Evolutionary conservation across 345 rosid species (phyloP), one percentile per base, ranked within the genome.

Genomic region (Anastatica hierochuntica): DNA sequence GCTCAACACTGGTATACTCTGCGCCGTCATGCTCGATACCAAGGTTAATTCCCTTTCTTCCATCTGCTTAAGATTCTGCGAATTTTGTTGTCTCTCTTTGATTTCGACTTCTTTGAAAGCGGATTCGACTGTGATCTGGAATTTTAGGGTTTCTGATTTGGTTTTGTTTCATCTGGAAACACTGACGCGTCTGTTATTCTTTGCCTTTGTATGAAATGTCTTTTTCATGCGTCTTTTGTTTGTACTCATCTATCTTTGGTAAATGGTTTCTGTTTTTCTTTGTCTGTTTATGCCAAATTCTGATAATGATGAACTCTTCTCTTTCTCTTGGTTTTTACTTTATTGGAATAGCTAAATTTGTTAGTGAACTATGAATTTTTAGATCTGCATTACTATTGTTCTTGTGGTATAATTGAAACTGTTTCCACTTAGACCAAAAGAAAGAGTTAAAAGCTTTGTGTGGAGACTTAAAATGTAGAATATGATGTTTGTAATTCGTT

Each of bases 21-120:
- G 96, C 53, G 95, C 98, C 49, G 95, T 90, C 62, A 90, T 90
- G 98, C 96, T 90, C 52, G 95, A 90, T 37, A 90, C 98, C 57
- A 88, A 88, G 96, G 97, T 64, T 24, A 43, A 34, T 3, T 9
- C 49, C 1, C 14, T 13, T 11, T 12, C 19, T 47, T 61, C 1
- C n/a, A 16, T 34, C 4, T 6, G 6, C 27, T 29, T 1, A 8
- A 8, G 9, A 6, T 29, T 29, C 10, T 6, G 8, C 6, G 58
- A n/a, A n/a, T n/a, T n/a, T n/a, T n/a, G n/a, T n/a, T 10, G 10
- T 13, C 20, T 14, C 19, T 40, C 10, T 9, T 20, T 14, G 3
- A n/a, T 64, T 43, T 53, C 31, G 36, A 70, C 31, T 63, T 12
- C 17, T 31, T 15, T 39, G 16, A 40, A 20, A 1, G 3, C n/a